Evolutionary conservation across 2,329 filamentous ascomycete species (phyloP), one percentile per base, ranked within the genome.

Genomic region (Monilinia fructigena): DNA sequence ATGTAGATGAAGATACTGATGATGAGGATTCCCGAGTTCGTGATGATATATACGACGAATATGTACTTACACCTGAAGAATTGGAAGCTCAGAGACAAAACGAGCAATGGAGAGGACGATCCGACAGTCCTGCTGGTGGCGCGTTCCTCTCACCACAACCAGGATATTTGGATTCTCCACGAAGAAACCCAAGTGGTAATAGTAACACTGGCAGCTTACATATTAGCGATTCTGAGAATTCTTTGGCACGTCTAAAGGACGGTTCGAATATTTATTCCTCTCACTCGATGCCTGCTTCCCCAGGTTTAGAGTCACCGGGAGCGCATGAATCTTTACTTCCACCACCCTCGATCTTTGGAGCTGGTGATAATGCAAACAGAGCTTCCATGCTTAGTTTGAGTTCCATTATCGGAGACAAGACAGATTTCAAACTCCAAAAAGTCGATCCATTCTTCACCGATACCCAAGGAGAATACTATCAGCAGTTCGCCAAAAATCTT

Each of bases 371-470:
- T 55, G 58, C 48, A 28, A 55, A 67, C 54, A 60, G 58, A 54
- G 61, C 69, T 53, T 84, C 82, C 1, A 78, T 79, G 3, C 78
- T 88, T 35, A 86, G 83, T 38, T 78, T 67, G 26, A 66, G 68
- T 55, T 67, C 67, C 0, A 81, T 89, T 40, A 80, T 88, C 35
- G 84, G 86, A 23, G 85, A 85, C 67, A 86, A 86, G 73, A 83
- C 83, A 63, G 82, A 87, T 72, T 86, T 83, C 73, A 83, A 85
- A 68, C 80, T 89, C 20, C 87, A 89, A 73, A 86, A 88, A 66
- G 85, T 89, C 0, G 86, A 87, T 70, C 87, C 86, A 2, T 87
- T 86, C 77, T 90, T 90, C 77, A 89, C 84, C 7, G 87, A 89
- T 73, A 82, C 83, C 56, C 85, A 81, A 45, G 86, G 86, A 42